phyloP scores from a whole-genome alignment of 2,329 filamentous ascomycete species.

The Trichoderma citrinoviride region DNA sequence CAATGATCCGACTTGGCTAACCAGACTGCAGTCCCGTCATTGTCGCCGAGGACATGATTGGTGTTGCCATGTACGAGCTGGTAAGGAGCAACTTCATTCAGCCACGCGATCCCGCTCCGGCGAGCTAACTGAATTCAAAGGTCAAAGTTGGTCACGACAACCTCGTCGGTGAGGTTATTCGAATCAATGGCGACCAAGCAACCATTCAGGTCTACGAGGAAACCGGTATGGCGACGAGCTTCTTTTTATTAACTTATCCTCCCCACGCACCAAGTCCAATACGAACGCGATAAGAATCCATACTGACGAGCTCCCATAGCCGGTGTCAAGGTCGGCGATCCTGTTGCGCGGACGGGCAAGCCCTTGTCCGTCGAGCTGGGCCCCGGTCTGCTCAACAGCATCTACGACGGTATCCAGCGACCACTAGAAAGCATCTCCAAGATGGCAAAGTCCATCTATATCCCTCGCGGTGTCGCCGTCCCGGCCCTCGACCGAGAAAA shows the following conservation, averaged over 20 bases:
- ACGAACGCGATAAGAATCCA: not conserved
- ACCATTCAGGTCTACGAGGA: slow-evolving; percentile 99
- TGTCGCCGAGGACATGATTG: slow-evolving; percentile 96
- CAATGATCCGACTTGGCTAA: slow-evolving; percentile 22
- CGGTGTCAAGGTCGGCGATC: slow-evolving; percentile 93
- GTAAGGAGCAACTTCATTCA: slow-evolving; percentile 48
- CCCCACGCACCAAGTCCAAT: not conserved
- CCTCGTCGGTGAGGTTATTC: slow-evolving; percentile 95
- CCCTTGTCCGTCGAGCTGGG: slow-evolving; percentile 96
- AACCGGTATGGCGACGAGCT: slow-evolving; percentile 64
- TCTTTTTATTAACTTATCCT: not conserved
- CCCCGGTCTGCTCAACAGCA: slow-evolving; percentile 95
- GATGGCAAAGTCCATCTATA: slow-evolving; percentile 85
- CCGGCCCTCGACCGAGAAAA: slow-evolving; percentile 85
- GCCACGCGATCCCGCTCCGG: not conserved
- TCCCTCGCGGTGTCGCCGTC: slow-evolving; percentile 86
- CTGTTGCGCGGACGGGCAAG: slow-evolving; percentile 86
- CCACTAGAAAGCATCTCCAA: slow-evolving; percentile 82
- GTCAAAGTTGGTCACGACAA: slow-evolving; percentile 89
- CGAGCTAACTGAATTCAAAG: slow-evolving; percentile 42
- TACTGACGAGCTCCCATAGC: slow-evolving; percentile 49
- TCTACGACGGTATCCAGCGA: slow-evolving; percentile 98
- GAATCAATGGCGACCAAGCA: slow-evolving; percentile 91
- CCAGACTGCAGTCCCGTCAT: slow-evolving; percentile 70
- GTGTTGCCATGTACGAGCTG: slow-evolving; percentile 99